Conservation (phyloP, 2,329 filamentous ascomycete species). For the Talaromyces verruculosus region DNA sequence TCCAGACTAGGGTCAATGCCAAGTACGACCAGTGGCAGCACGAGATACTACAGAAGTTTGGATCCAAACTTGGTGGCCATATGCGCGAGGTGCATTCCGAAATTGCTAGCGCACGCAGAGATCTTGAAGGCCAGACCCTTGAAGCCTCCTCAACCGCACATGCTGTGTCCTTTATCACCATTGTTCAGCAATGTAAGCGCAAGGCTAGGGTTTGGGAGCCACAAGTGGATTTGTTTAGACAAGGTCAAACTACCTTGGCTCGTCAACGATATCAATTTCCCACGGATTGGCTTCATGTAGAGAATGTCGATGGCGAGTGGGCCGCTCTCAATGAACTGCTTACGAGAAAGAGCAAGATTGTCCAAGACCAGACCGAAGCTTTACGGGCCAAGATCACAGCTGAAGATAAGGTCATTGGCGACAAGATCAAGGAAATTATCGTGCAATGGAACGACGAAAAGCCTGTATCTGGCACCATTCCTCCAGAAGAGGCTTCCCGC, state of each 20-base stretch:
- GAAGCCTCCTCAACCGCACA: constrained; percentile 95
- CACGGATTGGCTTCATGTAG: constrained; percentile 89
- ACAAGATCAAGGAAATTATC: constrained; percentile 83
- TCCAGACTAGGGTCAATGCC: constrained; percentile 96
- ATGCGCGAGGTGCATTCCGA: constrained; percentile 92
- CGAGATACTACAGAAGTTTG: constrained; percentile 93
- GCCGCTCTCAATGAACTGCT: constrained; percentile 88
- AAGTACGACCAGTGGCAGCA: constrained; percentile 99
- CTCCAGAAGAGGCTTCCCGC: constrained; percentile 81
- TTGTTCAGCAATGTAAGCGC: constrained; percentile 92
- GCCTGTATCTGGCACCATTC: constrained; percentile 90
- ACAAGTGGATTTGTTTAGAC: constrained; percentile 92
- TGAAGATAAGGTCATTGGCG: constrained; percentile 86
- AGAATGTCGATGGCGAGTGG: constrained; percentile 97
- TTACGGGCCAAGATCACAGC: constrained; percentile 91
- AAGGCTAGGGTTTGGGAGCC: constrained; percentile 93
- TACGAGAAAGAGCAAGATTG: constrained; percentile 87
- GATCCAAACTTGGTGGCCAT: constrained; percentile 78
- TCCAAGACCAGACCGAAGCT: constrained; percentile 93
- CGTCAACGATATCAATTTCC: constrained; percentile 93
- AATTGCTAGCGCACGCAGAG: constrained; percentile 83
- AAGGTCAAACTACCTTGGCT: constrained; percentile 87
- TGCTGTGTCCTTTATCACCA: constrained; percentile 97
- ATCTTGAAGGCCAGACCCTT: constrained; percentile 86
- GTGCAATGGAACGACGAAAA: constrained; percentile 94